Evolutionary conservation across 1,139 yeast genomes (phyloP), one percentile per base, ranked within the genome.

Genomic region (Pichia sp.): DNA sequence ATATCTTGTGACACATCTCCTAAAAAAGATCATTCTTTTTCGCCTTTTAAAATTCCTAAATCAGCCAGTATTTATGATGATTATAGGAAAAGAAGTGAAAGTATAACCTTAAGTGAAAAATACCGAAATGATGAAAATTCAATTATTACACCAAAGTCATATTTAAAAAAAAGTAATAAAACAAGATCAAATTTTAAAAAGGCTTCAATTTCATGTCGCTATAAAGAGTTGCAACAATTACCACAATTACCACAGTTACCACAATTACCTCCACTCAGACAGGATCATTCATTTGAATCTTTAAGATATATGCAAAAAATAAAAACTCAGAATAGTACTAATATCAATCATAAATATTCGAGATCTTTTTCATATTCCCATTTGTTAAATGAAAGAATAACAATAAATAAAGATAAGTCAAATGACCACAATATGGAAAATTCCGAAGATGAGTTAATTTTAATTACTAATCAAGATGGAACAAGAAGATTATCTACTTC

Each of bases 211-310:
- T 22, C 28, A 39, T 7, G 13, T 7, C 28, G 29, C 10, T 10
- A 39, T 14, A 7, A 22, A 14, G 42, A 39, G 8, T 25, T 36
- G 5, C 28, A 22, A 14, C n/a, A 39, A 39, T 14, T 16, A 16
- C 38, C 51, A 3, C 44, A 38, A 11, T n/a, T n/a, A n/a, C n/a
- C n/a, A n/a, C n/a, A n/a, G n/a, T 19, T 34, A 38, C 25, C n/a
- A 19, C 5, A 38, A 19, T 11, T 18, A 18, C 46, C 51, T 1
- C 44, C 28, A n/a, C 34, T 53, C 14, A 50, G 27, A 28, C 44
- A 51, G 3, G 56, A 50, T 3, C 56, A 50, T 41, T 53, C 56
- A 0, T 53, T 50, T 46, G 56, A 53, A 27, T 53, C 56, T 9
- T 46, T 53, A n/a, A 29, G 49, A 36, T 25, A 53, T 22, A 42